Base-by-base conservation (phyloP, 179 eudicot species). In the Corrigiola litoralis region DNA sequence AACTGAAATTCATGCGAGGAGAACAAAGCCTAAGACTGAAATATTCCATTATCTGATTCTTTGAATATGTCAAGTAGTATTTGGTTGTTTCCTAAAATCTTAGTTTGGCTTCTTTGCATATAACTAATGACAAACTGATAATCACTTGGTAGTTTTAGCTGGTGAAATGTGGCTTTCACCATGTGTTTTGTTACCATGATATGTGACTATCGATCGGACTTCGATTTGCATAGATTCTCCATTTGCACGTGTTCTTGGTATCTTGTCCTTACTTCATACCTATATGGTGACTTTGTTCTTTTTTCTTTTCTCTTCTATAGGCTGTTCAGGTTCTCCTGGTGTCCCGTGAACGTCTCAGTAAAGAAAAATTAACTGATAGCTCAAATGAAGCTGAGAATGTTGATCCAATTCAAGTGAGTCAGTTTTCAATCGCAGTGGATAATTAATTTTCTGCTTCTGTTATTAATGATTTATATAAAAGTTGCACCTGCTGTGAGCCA, bases 311-410 rank as follows among this genome's bases (percentile, higher is more conserved):
- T 24, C 20, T 47, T 51, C 44, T 62, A 51, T 77, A 95, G 99
- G 99, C 99, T 71, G 95, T 94, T 73, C 91, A 83, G 72, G 53
- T 80, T 60, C 96, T 95, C 71, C 65, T 88, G 69, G 86, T 76
- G 37, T 61, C 85, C 31, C 95, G 95, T 63, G 85, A 81, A 17
- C 80, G 63, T 28, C 77, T 95, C 60, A 77, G 73, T 66, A 62
- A 65, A 72, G 80, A 79, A 46, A 74, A 61, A 59, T 46, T 69
- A 66, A 72, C 56, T 65, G 76, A 65, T 47, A 62, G 40, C 50
- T 28, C 73, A 41, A 66, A 63, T 27, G 78, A 57, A 23, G 57
- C 57, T 11, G 75, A 66, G 54, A 60, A 72, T 58, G 82, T 90
- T 69, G 97, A 94, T 75, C 87, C 91, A 25, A 62, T 94, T 79